A percentile compares a stretch with the other conserved stretches of the same genome.
Evolutionary conservation across 1,284 basidiomycete species (phyloP).

Genomic region (Irpex rosettiformis): DNA sequence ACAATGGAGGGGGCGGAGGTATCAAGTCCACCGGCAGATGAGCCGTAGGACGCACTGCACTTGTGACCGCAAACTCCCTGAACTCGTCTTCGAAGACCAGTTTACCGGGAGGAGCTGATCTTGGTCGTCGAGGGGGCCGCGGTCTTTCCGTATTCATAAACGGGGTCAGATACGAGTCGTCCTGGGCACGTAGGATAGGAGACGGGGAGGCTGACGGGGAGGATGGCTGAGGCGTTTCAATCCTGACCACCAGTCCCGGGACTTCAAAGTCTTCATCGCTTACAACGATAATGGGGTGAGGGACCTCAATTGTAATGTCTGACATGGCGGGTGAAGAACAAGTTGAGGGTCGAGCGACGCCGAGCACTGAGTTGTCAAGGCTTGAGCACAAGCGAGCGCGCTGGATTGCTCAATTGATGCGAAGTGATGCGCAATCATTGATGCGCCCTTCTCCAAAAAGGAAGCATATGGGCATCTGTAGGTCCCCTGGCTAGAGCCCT

Average conservation of each 20-base stretch:
- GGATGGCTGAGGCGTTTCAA: slow-evolving; percentile 7
- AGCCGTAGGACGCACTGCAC: slow-evolving; percentile 26
- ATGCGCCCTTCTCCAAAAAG: not conserved
- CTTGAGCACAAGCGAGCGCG: not conserved
- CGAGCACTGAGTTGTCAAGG: not conserved
- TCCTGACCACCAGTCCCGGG: slow-evolving; percentile 6
- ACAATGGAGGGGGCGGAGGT: slow-evolving; percentile 54
- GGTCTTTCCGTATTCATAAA: not conserved
- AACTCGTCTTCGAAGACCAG: slow-evolving; percentile 6
- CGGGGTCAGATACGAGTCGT: slow-evolving; percentile 6
- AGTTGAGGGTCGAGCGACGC: not conserved
- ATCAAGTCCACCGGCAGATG: slow-evolving; percentile 28
- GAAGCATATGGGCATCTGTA: not conserved
- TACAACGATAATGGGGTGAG: not conserved
- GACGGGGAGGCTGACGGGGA: slow-evolving; percentile 10
- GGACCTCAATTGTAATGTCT: not conserved
- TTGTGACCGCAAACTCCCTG: slow-evolving; percentile 20
- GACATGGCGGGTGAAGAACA: not conserved
- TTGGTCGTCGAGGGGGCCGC: slow-evolving; percentile 16
- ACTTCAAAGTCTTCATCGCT: not conserved
- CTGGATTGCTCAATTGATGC: not conserved
- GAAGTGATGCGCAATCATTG: not conserved
- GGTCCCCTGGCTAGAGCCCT: not conserved
- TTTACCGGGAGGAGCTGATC: slow-evolving; percentile 26
- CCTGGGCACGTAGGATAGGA: slow-evolving; percentile 1